Base-by-base conservation (phyloP, 2,329 filamentous ascomycete genomes). In the Pyricularia grisea region DNA sequence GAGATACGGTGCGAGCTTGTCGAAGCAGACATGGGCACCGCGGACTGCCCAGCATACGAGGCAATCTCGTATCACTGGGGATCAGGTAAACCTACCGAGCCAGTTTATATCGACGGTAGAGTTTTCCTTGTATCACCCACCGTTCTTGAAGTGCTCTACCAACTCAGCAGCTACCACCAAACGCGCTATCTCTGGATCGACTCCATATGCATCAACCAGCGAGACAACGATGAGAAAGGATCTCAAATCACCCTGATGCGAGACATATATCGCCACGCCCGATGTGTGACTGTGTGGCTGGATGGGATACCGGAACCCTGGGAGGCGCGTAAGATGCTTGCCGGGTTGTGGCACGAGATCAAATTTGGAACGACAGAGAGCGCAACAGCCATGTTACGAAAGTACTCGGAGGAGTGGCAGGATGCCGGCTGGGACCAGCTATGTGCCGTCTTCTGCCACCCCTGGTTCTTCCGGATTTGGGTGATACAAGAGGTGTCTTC, bases 191-290 rank as follows among this genome's bases (percentile, higher is more conserved):
- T 73, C 31, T 73, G 72, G 72, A 68, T 73, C 61, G 72, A 73
- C 28, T 69, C 71, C n/a, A 68, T 73, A 5, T 73, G 72, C 68
- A 71, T 72, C 71, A 70, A 73, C 67, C 72, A 72, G 68, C n/a
- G 31, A 23, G 69, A 71, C 66, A 23, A 28, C 4, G 58, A 28
- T 31, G 72, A 73, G 58, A 70, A 71, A 30, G 58, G 63, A n/a
- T 36, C 30, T 9, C 71, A 73, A 63, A 70, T 72, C 10, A 58
- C 61, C 33, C 66, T 67, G 42, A 73, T 73, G 72, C 33, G 65
- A 12, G 66, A 36, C 64, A 70, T 73, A 65, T 72, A 71, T 69
- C 66, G 68, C n/a, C 31, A 30, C 30, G 70, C 71, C 20, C 31
- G 30, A 27, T 58, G 33, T 1, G 69, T 69, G 12, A 58, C 70